Evolutionary conservation across 495 filamentous ascomycete genomes (phyloP).

Genomic region (Neurospora sp.): DNA sequence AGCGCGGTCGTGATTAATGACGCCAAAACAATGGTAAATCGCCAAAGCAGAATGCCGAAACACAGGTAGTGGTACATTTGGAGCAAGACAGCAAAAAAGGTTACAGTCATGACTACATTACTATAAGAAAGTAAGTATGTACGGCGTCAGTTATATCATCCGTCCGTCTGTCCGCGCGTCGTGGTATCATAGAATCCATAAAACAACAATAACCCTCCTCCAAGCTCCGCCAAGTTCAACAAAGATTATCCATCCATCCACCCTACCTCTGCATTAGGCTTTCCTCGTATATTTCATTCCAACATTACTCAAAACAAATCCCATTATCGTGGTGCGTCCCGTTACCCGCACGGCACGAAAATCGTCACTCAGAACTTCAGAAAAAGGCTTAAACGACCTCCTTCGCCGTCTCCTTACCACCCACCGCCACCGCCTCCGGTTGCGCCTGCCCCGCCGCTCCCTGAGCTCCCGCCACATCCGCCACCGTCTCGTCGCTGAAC

Average conservation of each 20-base stretch:
- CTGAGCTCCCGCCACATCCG: constrained; percentile 42
- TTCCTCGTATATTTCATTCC: background rate
- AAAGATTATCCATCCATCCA: background rate
- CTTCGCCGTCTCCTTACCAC: background rate
- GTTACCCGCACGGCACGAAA: background rate
- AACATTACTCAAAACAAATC: background rate
- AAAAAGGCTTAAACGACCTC: background rate
- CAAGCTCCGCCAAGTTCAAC: background rate
- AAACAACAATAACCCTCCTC: background rate
- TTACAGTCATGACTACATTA: background rate
- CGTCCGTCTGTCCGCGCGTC: background rate
- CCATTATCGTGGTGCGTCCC: background rate
- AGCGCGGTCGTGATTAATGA: background rate
- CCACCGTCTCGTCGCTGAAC: constrained; percentile 70
- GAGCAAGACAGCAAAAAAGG: background rate
- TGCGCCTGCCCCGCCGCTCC: background rate
- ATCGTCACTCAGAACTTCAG: background rate
- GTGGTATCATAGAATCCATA: background rate
- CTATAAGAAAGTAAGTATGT: background rate
- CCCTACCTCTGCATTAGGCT: background rate
- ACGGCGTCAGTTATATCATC: background rate
- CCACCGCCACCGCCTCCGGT: background rate
- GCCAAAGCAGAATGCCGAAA: background rate
- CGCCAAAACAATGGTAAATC: background rate
- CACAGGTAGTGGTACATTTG: too few relatives aligned